Conservation (phyloP, 345 rosid species). For the Populus nigra region DNA sequence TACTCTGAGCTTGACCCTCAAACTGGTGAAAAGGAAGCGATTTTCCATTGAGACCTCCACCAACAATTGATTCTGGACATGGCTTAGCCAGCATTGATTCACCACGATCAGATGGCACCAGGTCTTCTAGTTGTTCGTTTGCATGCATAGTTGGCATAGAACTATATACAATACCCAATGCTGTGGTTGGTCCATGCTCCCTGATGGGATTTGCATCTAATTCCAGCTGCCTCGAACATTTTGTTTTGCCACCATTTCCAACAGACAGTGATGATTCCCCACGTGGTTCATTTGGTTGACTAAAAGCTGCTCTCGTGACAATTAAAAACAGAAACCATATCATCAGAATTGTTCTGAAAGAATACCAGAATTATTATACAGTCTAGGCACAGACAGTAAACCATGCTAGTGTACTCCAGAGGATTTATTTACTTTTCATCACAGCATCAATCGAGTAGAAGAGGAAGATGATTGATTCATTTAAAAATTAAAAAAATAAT, state of each 20-base stretch:
- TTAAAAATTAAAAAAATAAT: too few relatives aligned
- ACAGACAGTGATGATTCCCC: constrained; percentile 33
- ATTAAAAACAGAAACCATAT: background rate
- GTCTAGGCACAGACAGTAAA: background rate
- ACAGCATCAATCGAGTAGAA: background rate
- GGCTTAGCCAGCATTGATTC: constrained; percentile 40
- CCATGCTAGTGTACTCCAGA: background rate
- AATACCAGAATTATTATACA: background rate
- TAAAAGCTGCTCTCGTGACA: constrained; percentile 18
- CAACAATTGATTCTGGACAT: constrained; percentile 41
- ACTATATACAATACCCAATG: constrained; percentile 42
- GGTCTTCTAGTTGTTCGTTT: constrained; percentile 19
- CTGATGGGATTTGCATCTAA: constrained; percentile 16
- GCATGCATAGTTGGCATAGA: constrained; percentile 71
- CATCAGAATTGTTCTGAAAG: background rate
- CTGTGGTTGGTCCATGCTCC: constrained; percentile 26
- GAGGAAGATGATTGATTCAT: background rate
- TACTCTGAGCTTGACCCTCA: constrained; percentile 35
- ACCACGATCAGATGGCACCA: constrained; percentile 26
- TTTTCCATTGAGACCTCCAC: constrained; percentile 31
- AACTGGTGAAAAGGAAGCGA: constrained; percentile 22
- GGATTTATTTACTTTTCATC: background rate
- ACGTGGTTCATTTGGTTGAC: constrained; percentile 36
- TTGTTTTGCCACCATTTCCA: constrained; percentile 34
- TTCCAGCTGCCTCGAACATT: constrained; percentile 32